Base-by-base conservation (phyloP, 352 stramenopile species). In the Phytophthora palmivora region DNA sequence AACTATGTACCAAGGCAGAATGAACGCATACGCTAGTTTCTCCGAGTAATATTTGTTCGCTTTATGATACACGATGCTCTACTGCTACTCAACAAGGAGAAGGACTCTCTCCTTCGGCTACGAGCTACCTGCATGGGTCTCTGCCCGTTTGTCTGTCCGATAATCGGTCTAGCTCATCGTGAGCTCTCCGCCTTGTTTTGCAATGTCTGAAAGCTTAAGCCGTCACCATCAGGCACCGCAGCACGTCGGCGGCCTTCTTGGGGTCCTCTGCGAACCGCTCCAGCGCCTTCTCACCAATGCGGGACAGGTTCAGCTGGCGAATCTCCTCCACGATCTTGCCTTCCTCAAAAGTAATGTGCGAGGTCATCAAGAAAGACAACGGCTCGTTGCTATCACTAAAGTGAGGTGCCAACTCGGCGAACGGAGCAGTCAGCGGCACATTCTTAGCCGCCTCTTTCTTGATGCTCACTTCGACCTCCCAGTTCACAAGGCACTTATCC, bases 281-380 rank as follows among this genome's bases (percentile, higher is more conserved):
- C 44, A 91, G 45, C 12, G 76, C 71, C 24, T 69, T 62, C 47
- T 88, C 76, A 4, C 76, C 71, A 53, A 93, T 85, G 45, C 71
- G 77, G n/a, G 74, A 63, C 47, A 91, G 69, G 62, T 91, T 85
- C 2, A 89, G 57, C 70, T 91, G 81, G 14, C 87, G 87, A 54
- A 91, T 88, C 66, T 95, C 87, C 52, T 95, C 87, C 6, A 67
- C 57, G 49, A 95, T 91, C 67, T 86, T 86, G 36, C 76, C 84
- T 30, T 89, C 78, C n/a, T 87, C 72, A 28, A 95, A 95, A 14
- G 84, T 91, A 46, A 95, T 53, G 77, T 92, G 87, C 12, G 84
- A 92, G 10, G 78, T 79, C 70, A 91, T 82, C 55, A 84, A 76
- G 59, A 92, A 89, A 26, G 83, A 75, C 28, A 95, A 65, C 54